Percentiles rank a stretch among this genome's conserved stretches.
phyloP scores from a whole-genome alignment of 192 early-diverging fungal genomes.

The Coemansia sp. region DNA sequence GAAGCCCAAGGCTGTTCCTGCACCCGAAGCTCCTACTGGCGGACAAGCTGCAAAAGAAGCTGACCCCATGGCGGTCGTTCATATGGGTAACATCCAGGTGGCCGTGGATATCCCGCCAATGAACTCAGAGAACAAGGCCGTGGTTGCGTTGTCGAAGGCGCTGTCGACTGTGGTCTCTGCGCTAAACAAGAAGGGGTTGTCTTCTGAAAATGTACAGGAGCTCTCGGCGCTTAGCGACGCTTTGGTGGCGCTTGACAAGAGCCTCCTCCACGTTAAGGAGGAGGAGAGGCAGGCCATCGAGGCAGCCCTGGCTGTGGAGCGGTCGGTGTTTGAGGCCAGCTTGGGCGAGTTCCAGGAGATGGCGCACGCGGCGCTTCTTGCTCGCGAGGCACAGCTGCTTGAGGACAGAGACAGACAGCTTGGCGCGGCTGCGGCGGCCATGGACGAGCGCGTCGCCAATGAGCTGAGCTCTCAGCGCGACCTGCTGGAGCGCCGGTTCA shows the following conservation, averaged over 20 bases:
- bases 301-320: constrained; percentile 62
- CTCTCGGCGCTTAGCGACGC: constrained; percentile 52
- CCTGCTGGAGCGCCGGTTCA: constrained; percentile 76
- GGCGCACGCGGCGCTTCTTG: constrained; percentile 48
- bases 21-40: background rate
- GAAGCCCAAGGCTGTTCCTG: background rate
- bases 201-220: constrained; percentile 41
- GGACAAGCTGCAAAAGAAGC: background rate
- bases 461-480: constrained; percentile 67
- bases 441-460: constrained; percentile 57
- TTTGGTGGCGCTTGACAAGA: constrained; percentile 49
- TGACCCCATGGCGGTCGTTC: constrained; percentile 13
- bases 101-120: constrained; percentile 50
- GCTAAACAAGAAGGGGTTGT: constrained; percentile 39
- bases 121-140: constrained; percentile 32
- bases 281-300: constrained; percentile 56
- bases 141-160: constrained; percentile 31
- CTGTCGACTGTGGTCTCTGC: constrained; percentile 34
- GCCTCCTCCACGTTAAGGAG: constrained; percentile 50
- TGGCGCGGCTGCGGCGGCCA: constrained; percentile 40
- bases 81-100: constrained; percentile 30
- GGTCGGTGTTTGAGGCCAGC: constrained; percentile 53
- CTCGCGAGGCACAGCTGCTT: constrained; percentile 56
- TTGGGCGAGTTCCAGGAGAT: constrained; percentile 52
- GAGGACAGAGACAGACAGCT: constrained; percentile 54